These are phyloP conservation scores for Colletotrichum tofieldiae DNA, from an alignment of 2,329 filamentous ascomycete genomes.

Conservation along the genomic window DNA sequence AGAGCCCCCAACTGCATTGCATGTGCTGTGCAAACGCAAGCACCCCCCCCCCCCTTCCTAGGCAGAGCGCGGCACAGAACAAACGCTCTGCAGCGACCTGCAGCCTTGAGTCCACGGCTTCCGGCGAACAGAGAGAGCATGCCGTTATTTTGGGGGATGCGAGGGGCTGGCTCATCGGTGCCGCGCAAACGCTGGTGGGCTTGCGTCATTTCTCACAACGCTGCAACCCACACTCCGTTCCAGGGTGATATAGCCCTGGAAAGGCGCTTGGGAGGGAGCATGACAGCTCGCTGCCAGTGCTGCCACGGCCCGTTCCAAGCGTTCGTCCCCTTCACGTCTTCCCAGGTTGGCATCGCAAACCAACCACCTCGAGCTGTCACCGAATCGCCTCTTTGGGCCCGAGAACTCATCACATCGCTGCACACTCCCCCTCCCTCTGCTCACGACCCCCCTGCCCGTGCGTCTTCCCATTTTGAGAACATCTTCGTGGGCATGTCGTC, in stretches of 20 bases:
- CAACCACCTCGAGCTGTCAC: conserved; percentile 4
- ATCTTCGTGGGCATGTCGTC: neutral
- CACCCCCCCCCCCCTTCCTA: neutral
- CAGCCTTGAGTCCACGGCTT: too few species aligned
- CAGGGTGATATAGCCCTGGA: neutral
- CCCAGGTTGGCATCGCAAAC: neutral
- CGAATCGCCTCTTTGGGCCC: conserved; percentile 17
- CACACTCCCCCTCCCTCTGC: conserved; percentile 28
- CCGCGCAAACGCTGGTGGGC: neutral
- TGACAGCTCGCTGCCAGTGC: conserved; percentile 23
- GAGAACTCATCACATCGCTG: conserved; percentile 2
- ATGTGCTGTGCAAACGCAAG: neutral
- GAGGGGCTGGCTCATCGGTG: neutral
- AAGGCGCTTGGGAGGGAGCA: neutral
- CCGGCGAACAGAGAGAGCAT: neutral
- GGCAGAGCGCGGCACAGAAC: conserved; percentile 8
- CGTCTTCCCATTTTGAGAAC: neutral
- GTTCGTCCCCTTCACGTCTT: conserved; percentile 6
- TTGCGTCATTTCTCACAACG: conserved; percentile 30
- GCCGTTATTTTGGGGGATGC: conserved; percentile 2
- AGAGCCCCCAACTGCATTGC: neutral
- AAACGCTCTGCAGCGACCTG: neutral
- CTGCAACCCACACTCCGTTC: neutral
- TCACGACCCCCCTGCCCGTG: conserved; percentile 11
- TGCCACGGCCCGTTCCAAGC: conserved; percentile 31